A percentile compares a stretch with the other conserved stretches of the same genome.
Conservation (phyloP, 768 basidiomycete genomes). For the Pleurotus giganteus region DNA sequence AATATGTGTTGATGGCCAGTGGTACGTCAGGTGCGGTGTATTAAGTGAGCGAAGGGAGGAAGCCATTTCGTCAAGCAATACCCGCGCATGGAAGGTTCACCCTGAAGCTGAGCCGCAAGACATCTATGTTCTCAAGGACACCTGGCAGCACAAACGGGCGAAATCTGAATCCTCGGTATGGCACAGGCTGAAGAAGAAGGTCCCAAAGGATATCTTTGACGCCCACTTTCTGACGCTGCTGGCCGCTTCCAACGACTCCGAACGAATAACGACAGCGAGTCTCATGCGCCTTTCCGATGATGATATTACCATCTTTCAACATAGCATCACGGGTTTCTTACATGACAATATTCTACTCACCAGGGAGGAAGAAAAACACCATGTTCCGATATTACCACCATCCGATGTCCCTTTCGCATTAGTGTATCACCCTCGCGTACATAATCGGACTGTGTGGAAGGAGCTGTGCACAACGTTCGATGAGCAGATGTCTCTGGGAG, state of each 20-base stretch:
- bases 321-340: no score
- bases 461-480: constrained; percentile 7
- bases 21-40: neutral
- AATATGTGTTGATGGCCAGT: constrained; percentile 5
- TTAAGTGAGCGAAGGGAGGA: constrained; percentile 6
- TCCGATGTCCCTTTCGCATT: no score
- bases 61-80: constrained; percentile 6
- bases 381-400: no score
- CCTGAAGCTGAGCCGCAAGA: neutral
- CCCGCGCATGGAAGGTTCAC: constrained; percentile 13
- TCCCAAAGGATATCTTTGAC: neutral
- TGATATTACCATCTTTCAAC: no score
- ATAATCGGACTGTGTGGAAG: constrained; percentile 8
- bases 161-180: neutral
- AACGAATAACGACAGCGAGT: neutral
- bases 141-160: neutral
- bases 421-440: neutral
- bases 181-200: neutral
- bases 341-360: no score
- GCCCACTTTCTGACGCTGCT: neutral
- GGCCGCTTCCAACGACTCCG: neutral
- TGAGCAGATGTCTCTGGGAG: neutral
- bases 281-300: neutral
- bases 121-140: neutral
- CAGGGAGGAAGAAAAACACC: no score